These are phyloP conservation scores for Rhizopus delemar DNA, from an alignment of 371 early-diverging fungal species.

Conservation along the genomic window DNA sequence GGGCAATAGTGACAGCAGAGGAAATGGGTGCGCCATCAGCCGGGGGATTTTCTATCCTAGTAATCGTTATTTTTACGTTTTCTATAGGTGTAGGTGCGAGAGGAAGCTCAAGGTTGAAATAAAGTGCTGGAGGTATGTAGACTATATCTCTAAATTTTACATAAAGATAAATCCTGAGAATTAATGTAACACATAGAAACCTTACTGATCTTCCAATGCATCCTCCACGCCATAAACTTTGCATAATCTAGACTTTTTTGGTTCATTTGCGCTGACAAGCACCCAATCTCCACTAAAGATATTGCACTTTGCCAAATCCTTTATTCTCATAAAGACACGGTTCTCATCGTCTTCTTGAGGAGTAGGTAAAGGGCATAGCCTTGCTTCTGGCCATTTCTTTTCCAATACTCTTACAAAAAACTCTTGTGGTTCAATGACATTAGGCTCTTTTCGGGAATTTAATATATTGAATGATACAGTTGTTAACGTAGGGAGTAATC, in stretches of 20 bases:
- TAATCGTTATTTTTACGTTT: slow-evolving; percentile 27
- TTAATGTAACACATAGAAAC: slow-evolving; percentile 21
- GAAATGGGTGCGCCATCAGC: slow-evolving; percentile 62
- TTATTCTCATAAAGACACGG: slow-evolving; percentile 58
- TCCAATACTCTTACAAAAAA: slow-evolving; percentile 40
- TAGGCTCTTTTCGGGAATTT: slow-evolving; percentile 18
- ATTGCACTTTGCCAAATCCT: slow-evolving; percentile 61
- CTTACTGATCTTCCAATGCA: slow-evolving; percentile 7
- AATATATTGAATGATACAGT: slow-evolving; percentile 27
- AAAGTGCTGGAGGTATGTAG: slow-evolving; percentile 60
- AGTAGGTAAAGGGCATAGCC: slow-evolving; percentile 55
- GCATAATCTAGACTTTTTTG: slow-evolving; percentile 52
- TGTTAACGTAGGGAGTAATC: slow-evolving; percentile 14
- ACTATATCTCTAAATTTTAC: slow-evolving; percentile 14
- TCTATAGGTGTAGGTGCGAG: slow-evolving; percentile 36
- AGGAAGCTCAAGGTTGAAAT: slow-evolving; percentile 60
- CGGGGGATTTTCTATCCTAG: slow-evolving; percentile 35
- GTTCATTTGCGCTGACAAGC: slow-evolving; percentile 34
- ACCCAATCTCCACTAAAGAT: slow-evolving; percentile 82
- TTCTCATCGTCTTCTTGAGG: slow-evolving; percentile 59
- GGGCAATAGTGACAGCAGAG: slow-evolving; percentile 68
- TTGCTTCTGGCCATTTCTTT: slow-evolving; percentile 49
- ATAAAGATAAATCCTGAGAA: slow-evolving; percentile 24
- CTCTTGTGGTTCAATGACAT: slow-evolving; percentile 37
- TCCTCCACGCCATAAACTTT: slow-evolving; percentile 45